These are phyloP conservation scores for Penicillium sp. DNA, from an alignment of 2,329 filamentous ascomycete species.

Conservation along the genomic window DNA sequence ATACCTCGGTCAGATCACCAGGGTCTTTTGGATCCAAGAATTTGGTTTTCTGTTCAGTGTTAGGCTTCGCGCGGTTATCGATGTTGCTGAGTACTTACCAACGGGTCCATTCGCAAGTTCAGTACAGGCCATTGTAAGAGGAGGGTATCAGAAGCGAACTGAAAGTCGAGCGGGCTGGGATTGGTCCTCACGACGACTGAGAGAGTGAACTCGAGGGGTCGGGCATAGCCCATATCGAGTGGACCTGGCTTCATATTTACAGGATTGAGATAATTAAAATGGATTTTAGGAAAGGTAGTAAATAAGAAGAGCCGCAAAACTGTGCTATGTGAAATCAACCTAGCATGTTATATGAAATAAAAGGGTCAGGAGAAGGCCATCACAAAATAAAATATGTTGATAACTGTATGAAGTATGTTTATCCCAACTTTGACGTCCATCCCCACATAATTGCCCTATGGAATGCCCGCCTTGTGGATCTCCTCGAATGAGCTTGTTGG, in stretches of 20 bases:
- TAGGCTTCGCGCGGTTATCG: background rate
- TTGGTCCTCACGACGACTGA: constrained; percentile 3
- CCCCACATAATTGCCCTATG: constrained; percentile 2
- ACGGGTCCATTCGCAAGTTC: constrained; percentile 4
- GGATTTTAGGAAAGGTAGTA: background rate
- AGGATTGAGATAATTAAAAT: background rate
- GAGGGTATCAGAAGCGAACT: constrained; percentile 8
- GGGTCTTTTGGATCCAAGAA: constrained; percentile 5
- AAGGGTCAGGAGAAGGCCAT: background rate
- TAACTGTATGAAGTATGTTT: background rate
- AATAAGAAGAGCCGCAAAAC: background rate
- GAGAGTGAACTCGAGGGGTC: constrained; percentile 3
- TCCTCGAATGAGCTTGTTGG: background rate
- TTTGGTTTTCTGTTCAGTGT: constrained; percentile 2
- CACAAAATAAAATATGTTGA: background rate
- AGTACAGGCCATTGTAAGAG: constrained; percentile 7
- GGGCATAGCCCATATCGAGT: constrained; percentile 7
- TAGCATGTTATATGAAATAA: background rate
- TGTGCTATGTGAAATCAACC: background rate
- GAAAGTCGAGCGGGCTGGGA: constrained; percentile 7
- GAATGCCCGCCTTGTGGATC: constrained; percentile 1
- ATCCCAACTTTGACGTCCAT: background rate
- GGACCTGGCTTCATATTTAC: constrained; percentile 1
- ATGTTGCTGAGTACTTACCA: background rate
- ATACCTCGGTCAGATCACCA: constrained; percentile 2